These are phyloP conservation scores for Eucalyptus decipiens DNA, from an alignment of 345 rosid genomes.

Conservation along the genomic window DNA sequence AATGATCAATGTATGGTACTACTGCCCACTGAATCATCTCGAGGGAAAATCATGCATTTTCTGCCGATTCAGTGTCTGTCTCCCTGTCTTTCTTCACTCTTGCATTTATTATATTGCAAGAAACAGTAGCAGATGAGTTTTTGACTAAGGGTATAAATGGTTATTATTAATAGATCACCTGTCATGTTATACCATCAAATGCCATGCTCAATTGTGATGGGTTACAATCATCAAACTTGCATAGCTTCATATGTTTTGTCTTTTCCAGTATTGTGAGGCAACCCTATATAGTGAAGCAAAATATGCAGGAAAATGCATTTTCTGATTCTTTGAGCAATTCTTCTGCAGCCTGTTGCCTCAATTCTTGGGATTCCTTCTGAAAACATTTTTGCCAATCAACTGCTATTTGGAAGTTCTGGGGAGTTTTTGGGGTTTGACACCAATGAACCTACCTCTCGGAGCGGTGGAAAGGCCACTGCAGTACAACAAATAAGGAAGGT, in stretches of 20 bases:
- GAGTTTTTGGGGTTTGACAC: conserved; percentile 76
- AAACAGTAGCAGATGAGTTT: not conserved
- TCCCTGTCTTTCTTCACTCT: not conserved
- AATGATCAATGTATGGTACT: conserved; percentile 74
- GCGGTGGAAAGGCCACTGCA: conserved; percentile 94
- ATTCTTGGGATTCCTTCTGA: conserved; percentile 72
- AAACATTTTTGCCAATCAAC: conserved; percentile 82
- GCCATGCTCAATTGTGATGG: not conserved
- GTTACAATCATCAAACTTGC: not conserved
- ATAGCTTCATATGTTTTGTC: not conserved
- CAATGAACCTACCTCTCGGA: conserved; percentile 87
- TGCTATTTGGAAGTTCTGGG: conserved; percentile 61
- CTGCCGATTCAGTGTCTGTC: not conserved
- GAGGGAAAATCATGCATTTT: not conserved
- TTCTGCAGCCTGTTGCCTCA: conserved; percentile 77
- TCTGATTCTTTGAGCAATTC: not conserved
- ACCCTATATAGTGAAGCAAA: not conserved
- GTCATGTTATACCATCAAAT: not conserved
- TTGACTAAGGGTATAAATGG: not conserved
- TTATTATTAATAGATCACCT: not conserved
- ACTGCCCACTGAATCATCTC: not conserved
- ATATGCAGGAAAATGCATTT: not conserved
- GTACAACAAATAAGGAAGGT: conserved; percentile 86
- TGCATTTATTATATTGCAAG: not conserved
- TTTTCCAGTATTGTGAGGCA: not conserved